These are phyloP conservation scores for Achlya hypogyna DNA, from an alignment of 352 stramenopile species.

Conservation along the genomic window DNA sequence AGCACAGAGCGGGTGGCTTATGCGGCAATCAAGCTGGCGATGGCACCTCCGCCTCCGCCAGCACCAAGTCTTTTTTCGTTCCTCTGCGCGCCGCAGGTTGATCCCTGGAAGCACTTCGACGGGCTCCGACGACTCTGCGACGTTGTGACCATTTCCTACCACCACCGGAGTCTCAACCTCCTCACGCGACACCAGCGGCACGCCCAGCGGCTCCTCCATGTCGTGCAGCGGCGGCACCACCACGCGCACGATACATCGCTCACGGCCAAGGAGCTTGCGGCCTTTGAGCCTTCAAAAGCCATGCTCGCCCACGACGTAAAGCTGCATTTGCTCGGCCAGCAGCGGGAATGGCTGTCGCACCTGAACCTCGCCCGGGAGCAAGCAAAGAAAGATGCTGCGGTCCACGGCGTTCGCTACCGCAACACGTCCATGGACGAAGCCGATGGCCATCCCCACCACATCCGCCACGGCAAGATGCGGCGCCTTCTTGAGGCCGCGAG, in stretches of 20 bases:
- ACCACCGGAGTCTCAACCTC: slow-evolving; percentile 68
- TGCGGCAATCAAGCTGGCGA: slow-evolving; percentile 9
- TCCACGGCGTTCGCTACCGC: slow-evolving; percentile 55
- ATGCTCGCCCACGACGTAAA: slow-evolving; percentile 75
- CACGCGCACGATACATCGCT: slow-evolving; percentile 73
- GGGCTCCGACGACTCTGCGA: slow-evolving; percentile 48
- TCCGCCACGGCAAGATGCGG: slow-evolving; percentile 38
- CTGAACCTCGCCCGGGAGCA: slow-evolving; percentile 38
- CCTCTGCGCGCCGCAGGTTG: neutral
- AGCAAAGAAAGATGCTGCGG: slow-evolving; percentile 31
- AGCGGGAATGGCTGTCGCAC: slow-evolving; percentile 47
- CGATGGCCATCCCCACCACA: slow-evolving; percentile 33
- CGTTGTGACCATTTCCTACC: slow-evolving; percentile 39
- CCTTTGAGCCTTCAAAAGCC: slow-evolving; percentile 53
- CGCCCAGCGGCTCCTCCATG: slow-evolving; percentile 66
- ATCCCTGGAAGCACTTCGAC: slow-evolving; percentile 23
- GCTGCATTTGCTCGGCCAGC: slow-evolving; percentile 49
- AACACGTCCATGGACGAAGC: slow-evolving; percentile 19
- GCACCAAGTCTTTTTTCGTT: slow-evolving; percentile 7
- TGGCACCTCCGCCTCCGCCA: neutral
- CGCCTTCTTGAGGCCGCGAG: slow-evolving; percentile 74
- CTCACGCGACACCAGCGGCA: slow-evolving; percentile 70
- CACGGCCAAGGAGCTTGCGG: slow-evolving; percentile 72
- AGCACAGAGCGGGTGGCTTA: slow-evolving; percentile 13
- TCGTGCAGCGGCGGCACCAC: slow-evolving; percentile 37